Conservation (phyloP, 116 monocot species). For the Trichopus zeylanicus region DNA sequence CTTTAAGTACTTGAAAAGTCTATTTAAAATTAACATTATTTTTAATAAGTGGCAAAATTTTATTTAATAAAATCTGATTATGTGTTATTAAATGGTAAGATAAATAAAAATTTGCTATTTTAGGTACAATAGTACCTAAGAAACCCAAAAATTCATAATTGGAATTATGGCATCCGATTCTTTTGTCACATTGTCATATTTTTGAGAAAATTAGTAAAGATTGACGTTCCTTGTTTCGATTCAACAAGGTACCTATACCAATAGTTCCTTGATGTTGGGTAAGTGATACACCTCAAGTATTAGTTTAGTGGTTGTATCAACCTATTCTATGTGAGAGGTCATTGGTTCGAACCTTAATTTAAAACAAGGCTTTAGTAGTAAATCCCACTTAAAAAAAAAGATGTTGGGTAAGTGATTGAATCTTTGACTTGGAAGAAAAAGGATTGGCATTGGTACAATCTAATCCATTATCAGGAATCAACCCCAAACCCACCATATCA, state of each 20-base stretch:
- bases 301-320: too few relatives aligned
- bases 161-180: slow-evolving; percentile 2
- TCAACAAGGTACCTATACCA: slow-evolving; percentile 4
- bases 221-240: background rate
- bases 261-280: too few relatives aligned
- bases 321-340: too few relatives aligned
- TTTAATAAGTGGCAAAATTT: too few relatives aligned
- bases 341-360: too few relatives aligned
- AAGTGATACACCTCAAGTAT: too few relatives aligned
- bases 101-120: slow-evolving; percentile 2
- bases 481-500: background rate
- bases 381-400: too few relatives aligned
- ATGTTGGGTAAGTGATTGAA: too few relatives aligned
- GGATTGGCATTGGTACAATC: background rate
- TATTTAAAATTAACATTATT: too few relatives aligned
- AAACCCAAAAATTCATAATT: slow-evolving; percentile 6
- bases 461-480: slow-evolving; percentile 1
- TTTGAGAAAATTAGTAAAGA: slow-evolving; percentile 9
- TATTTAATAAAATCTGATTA: too few relatives aligned
- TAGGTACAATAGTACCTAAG: slow-evolving; percentile 7
- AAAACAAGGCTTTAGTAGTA: too few relatives aligned
- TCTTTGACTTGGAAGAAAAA: background rate
- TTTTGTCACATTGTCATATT: slow-evolving; percentile 17
- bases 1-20: too few relatives aligned
- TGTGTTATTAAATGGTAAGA: background rate